These are phyloP conservation scores for Sambucus nigra DNA, from an alignment of 129 eudicot species.

Conservation along the genomic window DNA sequence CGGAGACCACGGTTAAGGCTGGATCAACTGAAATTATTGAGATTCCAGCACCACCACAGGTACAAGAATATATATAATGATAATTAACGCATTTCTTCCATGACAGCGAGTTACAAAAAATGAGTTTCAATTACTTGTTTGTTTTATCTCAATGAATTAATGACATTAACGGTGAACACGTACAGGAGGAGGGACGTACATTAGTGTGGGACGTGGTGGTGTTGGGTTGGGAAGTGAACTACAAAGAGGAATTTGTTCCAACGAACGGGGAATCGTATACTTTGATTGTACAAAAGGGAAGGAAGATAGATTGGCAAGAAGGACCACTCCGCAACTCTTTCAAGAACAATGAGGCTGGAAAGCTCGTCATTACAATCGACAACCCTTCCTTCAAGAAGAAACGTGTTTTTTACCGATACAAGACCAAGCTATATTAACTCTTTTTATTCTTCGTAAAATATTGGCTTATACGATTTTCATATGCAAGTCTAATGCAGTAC, in stretches of 20 bases:
- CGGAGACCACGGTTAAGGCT: constrained; percentile 30
- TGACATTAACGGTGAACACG: too few relatives aligned
- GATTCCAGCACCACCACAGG: too few relatives aligned
- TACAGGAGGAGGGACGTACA: not conserved
- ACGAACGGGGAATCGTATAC: constrained; percentile 30
- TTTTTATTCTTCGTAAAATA: too few relatives aligned
- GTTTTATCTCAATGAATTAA: too few relatives aligned
- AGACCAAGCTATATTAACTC: too few relatives aligned
- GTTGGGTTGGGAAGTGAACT: constrained; percentile 38
- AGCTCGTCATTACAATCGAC: constrained; percentile 29
- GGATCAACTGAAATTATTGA: constrained; percentile 28
- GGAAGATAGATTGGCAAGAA: constrained; percentile 19
- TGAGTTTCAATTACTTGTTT: too few relatives aligned
- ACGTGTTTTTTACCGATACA: constrained; percentile 26
- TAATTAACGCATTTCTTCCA: too few relatives aligned
- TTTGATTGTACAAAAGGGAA: constrained; percentile 25
- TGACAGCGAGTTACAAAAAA: too few relatives aligned
- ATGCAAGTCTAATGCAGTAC: too few relatives aligned
- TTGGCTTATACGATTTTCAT: too few relatives aligned
- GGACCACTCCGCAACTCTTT: constrained; percentile 26
- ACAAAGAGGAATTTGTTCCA: constrained; percentile 40
- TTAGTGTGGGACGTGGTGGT: constrained; percentile 27
- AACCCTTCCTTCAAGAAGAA: constrained; percentile 32
- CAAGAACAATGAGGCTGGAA: constrained; percentile 32
- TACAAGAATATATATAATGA: too few relatives aligned